Evolutionary conservation across 1,139 yeast species (phyloP), one percentile per base, ranked within the genome.

Genomic region (Pichia sp.): DNA sequence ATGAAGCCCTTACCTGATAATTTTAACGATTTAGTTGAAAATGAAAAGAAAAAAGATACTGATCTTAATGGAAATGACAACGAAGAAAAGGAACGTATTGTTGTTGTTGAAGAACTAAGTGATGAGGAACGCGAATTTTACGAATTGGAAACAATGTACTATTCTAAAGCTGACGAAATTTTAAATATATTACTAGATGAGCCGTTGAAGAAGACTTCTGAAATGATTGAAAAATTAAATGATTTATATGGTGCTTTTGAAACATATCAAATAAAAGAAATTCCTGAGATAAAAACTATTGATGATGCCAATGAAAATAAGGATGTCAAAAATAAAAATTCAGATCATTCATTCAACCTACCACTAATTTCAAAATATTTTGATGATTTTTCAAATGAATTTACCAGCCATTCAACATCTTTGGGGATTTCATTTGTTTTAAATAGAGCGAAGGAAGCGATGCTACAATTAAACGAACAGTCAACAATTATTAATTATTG

Each of bases 401-500:
- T 50, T 16, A 37, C 41, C 7, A 28, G 42, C 16, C 46, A 57
- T 30, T 47, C 54, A 3, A 51, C 53, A 24, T 29, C 56, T 6
- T 42, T 51, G 7, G 49, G 40, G 3, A 28, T 46, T 3, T 41
- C 49, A 6, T 50, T 51, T 40, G 40, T 46, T 7, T 22, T 47
- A 3, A 42, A 46, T 26, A 27, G 54, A n/a, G 46, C 45, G 6
- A 35, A 43, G 49, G 55, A 26, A 51, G 56, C 71, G 22, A 55
- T 61, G 9, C 50, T 48, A 3, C 70, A 70, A 37, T 62, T 87
- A 40, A 82, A 87, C 55, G 50, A 52, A 0, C 95, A 87, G 53
- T 75, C 86, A 0, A 56, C 56, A 1, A 64, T 74, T 11, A 70
- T 85, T 29, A 82, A 82, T 55, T 62, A 61, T 6, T 76, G 89